phyloP scores from a whole-genome alignment of 2,329 filamentous ascomycete genomes.

The Colletotrichum graminicola region DNA sequence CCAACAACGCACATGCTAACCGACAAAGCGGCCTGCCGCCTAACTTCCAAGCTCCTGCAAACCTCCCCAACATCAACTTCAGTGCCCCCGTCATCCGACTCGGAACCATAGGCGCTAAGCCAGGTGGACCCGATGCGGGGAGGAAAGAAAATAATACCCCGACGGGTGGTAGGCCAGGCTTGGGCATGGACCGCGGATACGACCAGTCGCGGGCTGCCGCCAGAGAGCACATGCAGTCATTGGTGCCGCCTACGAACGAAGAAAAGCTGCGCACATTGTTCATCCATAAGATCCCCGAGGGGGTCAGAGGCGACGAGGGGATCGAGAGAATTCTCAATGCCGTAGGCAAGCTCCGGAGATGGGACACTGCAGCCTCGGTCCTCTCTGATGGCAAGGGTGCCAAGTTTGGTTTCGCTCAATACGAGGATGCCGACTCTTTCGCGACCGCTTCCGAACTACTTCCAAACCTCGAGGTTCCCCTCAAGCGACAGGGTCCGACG shows the following conservation, averaged over 20 bases:
- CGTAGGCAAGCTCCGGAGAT: slow-evolving; percentile 85
- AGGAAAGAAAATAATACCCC: slow-evolving; percentile 58
- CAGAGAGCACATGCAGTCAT: slow-evolving; percentile 76
- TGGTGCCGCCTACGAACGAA: slow-evolving; percentile 87
- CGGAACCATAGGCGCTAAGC: slow-evolving; percentile 80
- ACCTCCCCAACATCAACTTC: slow-evolving; percentile 98
- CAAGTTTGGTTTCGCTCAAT: slow-evolving; percentile 96
- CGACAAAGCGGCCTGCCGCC: slow-evolving; percentile 83
- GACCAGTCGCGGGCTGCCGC: slow-evolving; percentile 77
- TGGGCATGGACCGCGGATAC: slow-evolving; percentile 73
- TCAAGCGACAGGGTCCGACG: slow-evolving; percentile 75
- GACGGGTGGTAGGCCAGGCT: slow-evolving; percentile 59
- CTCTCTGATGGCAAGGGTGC: slow-evolving; percentile 79
- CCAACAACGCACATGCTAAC: slow-evolving; percentile 79
- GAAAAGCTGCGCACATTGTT: slow-evolving; percentile 94
- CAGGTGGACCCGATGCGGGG: slow-evolving; percentile 57
- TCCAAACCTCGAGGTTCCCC: slow-evolving; percentile 83
- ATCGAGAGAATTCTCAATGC: slow-evolving; percentile 82
- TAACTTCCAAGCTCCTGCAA: slow-evolving; percentile 88
- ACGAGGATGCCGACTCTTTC: slow-evolving; percentile 90
- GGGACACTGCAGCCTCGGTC: slow-evolving; percentile 78
- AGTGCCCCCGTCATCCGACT: slow-evolving; percentile 95
- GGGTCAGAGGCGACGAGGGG: slow-evolving; percentile 79
- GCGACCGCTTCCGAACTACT: slow-evolving; percentile 87
- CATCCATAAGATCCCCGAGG: slow-evolving; percentile 85